These are phyloP conservation scores for Fusarium protoensiforme DNA, from an alignment of 2,329 filamentous ascomycete species.

Conservation along the genomic window DNA sequence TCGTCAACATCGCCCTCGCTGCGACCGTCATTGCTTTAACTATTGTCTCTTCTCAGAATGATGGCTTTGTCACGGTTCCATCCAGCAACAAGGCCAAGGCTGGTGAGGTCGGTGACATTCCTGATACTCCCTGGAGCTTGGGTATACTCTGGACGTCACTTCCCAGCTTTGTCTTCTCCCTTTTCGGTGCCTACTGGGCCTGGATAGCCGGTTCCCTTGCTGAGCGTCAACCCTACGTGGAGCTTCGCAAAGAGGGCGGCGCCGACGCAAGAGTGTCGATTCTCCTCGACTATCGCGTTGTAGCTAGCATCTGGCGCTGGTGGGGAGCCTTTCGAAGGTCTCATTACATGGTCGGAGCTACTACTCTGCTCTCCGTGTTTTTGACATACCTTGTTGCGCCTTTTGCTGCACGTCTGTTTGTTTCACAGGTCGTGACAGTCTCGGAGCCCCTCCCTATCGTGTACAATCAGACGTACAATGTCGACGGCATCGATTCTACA, in stretches of 20 bases:
- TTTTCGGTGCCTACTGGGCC: conserved; percentile 24
- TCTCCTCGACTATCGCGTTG: conserved; percentile 19
- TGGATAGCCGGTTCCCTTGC: conserved; percentile 24
- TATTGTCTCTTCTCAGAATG: conserved; percentile 4
- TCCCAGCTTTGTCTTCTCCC: conserved; percentile 17
- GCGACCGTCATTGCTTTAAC: conserved; percentile 5
- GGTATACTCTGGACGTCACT: conserved; percentile 21
- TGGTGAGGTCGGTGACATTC: background rate
- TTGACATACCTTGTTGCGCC: conserved; percentile 17
- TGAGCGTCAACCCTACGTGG: conserved; percentile 28
- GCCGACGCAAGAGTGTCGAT: conserved; percentile 10
- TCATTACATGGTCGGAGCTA: conserved; percentile 13
- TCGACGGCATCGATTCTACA: conserved; percentile 2
- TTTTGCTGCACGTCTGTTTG: conserved; percentile 26
- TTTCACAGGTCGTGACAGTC: conserved; percentile 4
- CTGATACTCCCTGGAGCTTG: conserved; percentile 10
- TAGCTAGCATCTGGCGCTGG: conserved; percentile 16
- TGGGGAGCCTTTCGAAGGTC: conserved; percentile 23
- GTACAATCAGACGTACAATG: conserved; percentile 6
- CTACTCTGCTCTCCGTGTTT: conserved; percentile 17
- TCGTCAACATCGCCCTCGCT: conserved; percentile 10
- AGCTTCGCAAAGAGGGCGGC: conserved; percentile 16
- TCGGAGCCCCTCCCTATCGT: background rate
- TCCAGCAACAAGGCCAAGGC: background rate
- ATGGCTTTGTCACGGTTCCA: conserved; percentile 17